A percentile compares a stretch with the other conserved stretches of the same genome.
Conservation (phyloP, 306 rosid genomes). For the Dryas octopetala region DNA sequence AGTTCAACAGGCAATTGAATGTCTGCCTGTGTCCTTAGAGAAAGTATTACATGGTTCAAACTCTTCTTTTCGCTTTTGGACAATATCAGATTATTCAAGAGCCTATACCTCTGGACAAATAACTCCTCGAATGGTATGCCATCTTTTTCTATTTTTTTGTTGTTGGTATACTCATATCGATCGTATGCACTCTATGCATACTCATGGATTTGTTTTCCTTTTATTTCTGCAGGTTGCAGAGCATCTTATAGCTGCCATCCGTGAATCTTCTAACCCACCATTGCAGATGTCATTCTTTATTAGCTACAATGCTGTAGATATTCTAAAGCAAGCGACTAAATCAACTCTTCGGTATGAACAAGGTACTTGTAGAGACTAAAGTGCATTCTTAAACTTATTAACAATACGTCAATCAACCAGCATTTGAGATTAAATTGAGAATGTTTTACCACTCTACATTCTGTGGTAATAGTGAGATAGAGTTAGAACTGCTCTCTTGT, state of each 20-base stretch:
- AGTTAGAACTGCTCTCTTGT: background rate
- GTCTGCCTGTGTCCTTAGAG: conserved; percentile 45
- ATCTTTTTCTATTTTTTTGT: background rate
- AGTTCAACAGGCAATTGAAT: conserved; percentile 59
- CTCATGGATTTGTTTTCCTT: background rate
- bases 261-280: conserved; percentile 52
- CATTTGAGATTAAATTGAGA: background rate
- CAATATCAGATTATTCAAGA: conserved; percentile 68
- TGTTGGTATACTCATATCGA: background rate
- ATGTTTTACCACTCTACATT: background rate
- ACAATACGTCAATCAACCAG: background rate
- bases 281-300: conserved; percentile 79
- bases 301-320: conserved; percentile 54
- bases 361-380: conserved; percentile 40
- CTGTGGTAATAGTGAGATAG: background rate
- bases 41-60: conserved; percentile 22
- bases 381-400: background rate
- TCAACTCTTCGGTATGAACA: conserved; percentile 62
- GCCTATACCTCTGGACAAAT: conserved; percentile 58
- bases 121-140: conserved; percentile 71
- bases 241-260: conserved; percentile 56
- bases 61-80: conserved; percentile 57
- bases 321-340: conserved; percentile 67
- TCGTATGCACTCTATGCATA: background rate
- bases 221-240: conserved; percentile 60